Evolutionary conservation across 495 filamentous ascomycete species (phyloP).

Genomic region (Hypoxylon lenormandii): DNA sequence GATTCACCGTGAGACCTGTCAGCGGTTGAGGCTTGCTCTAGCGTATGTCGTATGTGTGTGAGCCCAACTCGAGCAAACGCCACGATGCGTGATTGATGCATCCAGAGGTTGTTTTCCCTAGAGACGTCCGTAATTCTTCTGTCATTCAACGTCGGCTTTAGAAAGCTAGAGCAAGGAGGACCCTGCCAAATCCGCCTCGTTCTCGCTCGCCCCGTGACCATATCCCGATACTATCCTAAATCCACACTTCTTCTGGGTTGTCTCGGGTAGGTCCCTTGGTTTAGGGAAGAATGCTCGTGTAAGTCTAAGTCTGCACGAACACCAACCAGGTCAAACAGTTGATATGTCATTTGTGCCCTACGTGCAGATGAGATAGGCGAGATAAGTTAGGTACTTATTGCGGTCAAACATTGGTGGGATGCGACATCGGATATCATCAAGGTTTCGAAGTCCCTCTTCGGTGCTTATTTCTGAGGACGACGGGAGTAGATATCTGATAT

Average conservation of each 20-base stretch:
- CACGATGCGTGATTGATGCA: background rate
- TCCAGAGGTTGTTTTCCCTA: conserved; percentile 6
- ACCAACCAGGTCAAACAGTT: background rate
- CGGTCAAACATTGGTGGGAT: background rate
- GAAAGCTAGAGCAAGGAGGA: conserved; percentile 15
- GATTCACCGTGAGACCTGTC: conserved; percentile 20
- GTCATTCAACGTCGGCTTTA: conserved; percentile 3
- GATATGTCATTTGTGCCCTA: conserved; percentile 14
- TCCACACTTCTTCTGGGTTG: conserved; percentile 10
- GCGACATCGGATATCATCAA: conserved; percentile 23
- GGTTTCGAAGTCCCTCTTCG: background rate
- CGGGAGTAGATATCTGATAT: background rate
- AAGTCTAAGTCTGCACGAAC: background rate
- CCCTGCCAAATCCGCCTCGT: conserved; percentile 30
- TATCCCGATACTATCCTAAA: conserved; percentile 1
- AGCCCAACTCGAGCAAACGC: conserved; percentile 14
- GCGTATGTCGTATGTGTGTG: background rate
- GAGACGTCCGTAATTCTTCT: background rate
- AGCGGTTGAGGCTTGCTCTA: conserved; percentile 27
- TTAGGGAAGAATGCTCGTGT: conserved; percentile 14
- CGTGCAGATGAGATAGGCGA: background rate
- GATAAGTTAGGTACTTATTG: background rate
- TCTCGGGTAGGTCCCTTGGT: conserved; percentile 32
- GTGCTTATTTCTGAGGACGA: conserved; percentile 15
- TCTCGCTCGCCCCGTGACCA: conserved; percentile 8